Evolutionary conservation across 805 yeast genomes (phyloP), one percentile per base, ranked within the genome.

Genomic region (Ogataea pilisensis): DNA sequence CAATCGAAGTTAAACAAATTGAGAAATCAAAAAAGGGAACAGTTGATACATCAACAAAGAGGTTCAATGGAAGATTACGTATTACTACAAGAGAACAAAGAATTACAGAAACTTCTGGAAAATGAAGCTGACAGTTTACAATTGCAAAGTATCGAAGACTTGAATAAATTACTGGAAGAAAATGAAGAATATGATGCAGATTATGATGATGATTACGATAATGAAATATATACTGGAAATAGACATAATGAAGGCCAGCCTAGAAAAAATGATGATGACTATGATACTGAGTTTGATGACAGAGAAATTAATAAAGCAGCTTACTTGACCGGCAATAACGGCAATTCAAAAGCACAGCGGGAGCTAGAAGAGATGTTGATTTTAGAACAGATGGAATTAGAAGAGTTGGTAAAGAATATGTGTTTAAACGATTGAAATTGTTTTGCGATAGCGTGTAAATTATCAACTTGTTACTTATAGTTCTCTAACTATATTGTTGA

Each of bases 31-130:
- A 27, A 27, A n/a, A 16, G 34, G 9, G n/a, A 12, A 13, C 34
- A 9, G 21, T 4, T 21, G 24, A 31, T 8, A 27, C 25, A 35
- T 12, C 41, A 38, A 4, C 39, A 42, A 13, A 50, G 63, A 17
- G 63, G 64, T 13, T 49, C 58, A 1, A 46, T 60, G 53, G 55
- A 51, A 17, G 62, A 58, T 8, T 54, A 53, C 46, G 55, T 56
- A 1, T 26, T 63, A 13, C 31, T 41, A 18, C 56, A 55, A 34
- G 64, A 55, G 27, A 48, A 53, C 2, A 34, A 40, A 7, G 43
- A 46, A 29, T 33, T 41, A 18, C 24, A 31, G 8, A 37, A 40
- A 21, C 29, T 41, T 5, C 20, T 53, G 14, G 50, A 45, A 16
- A 34, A 41, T 5, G 54, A 59, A 39, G 59, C 65, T 1, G 41